A percentile compares a stretch with the other conserved stretches of the same genome.
These are phyloP conservation scores for Nidularia sp. DNA, from an alignment of 768 basidiomycete species.

Conservation along the genomic window DNA sequence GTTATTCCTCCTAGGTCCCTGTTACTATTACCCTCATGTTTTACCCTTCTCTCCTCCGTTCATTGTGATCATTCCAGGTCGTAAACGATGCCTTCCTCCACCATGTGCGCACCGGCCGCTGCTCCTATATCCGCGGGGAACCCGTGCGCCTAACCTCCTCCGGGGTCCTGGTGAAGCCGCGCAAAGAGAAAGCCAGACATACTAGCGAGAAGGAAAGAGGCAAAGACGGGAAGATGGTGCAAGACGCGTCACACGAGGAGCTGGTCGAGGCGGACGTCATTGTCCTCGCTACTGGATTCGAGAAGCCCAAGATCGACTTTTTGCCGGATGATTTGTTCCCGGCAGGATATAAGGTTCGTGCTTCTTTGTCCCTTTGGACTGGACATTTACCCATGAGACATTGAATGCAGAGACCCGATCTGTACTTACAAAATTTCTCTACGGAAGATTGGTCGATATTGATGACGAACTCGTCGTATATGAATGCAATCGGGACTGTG, in stretches of 20 bases:
- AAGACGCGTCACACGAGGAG: constrained; percentile 11
- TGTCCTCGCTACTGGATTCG: constrained; percentile 51
- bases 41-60: not conserved
- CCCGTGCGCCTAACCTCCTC: constrained; percentile 29
- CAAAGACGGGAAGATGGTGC: constrained; percentile 2
- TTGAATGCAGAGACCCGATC: constrained; percentile 31
- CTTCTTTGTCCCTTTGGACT: not conserved
- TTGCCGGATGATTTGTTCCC: constrained; percentile 46
- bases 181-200: constrained; percentile 29
- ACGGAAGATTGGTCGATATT: constrained; percentile 50
- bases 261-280: constrained; percentile 39
- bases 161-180: constrained; percentile 31
- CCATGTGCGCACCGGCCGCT: constrained; percentile 35
- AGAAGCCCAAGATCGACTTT: constrained; percentile 41
- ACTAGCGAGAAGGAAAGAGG: constrained; percentile 19
- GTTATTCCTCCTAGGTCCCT: constrained; percentile 1
- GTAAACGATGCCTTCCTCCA: constrained; percentile 49
- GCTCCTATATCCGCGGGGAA: constrained; percentile 46
- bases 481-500: constrained; percentile 45
- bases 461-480: constrained; percentile 47
- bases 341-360: constrained; percentile 36
- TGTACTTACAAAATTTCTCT: constrained; percentile 54
- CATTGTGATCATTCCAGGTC: constrained; percentile 19
- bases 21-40: not conserved
- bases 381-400: not conserved